Conservation (phyloP, 352 stramenopile genomes). For the Phytophthora melonis region DNA sequence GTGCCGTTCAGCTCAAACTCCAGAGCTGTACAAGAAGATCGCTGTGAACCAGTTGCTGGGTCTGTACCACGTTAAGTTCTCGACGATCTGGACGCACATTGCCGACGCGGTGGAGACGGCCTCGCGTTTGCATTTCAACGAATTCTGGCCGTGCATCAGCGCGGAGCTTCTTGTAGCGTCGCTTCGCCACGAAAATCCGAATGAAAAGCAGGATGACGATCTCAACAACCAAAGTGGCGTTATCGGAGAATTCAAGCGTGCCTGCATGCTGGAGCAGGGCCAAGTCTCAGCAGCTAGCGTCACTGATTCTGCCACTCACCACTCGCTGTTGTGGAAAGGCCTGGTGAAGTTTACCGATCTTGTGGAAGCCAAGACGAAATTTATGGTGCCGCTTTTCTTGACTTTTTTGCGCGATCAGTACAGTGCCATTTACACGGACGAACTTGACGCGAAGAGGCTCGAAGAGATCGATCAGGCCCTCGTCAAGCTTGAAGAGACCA, state of each 20-base stretch:
- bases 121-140: slow-evolving; percentile 61
- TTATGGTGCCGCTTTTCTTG: slow-evolving; percentile 88
- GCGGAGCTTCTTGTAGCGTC: slow-evolving; percentile 63
- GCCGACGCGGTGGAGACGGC: slow-evolving; percentile 73
- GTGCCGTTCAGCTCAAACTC: slow-evolving; percentile 72
- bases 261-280: slow-evolving; percentile 68
- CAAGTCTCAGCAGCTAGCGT: slow-evolving; percentile 51
- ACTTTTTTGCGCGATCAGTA: slow-evolving; percentile 89
- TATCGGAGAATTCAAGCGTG: slow-evolving; percentile 51
- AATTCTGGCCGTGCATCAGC: slow-evolving; percentile 69
- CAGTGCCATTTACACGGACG: slow-evolving; percentile 74
- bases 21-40: slow-evolving; percentile 81
- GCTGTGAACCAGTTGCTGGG: slow-evolving; percentile 81
- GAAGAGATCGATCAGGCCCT: slow-evolving; percentile 61
- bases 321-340: slow-evolving; percentile 84
- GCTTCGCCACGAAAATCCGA: slow-evolving; percentile 47
- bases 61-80: slow-evolving; percentile 91
- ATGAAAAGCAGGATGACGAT: slow-evolving; percentile 20
- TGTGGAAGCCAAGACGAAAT: slow-evolving; percentile 87
- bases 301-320: slow-evolving; percentile 79
- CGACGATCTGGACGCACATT: slow-evolving; percentile 87
- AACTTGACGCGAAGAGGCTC: slow-evolving; percentile 57
- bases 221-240: slow-evolving; percentile 23
- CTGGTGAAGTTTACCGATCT: slow-evolving; percentile 79
- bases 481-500: slow-evolving; percentile 44